Evolutionary conservation across 768 basidiomycete species (phyloP).

Genomic region (Fomitopsis pulvina): DNA sequence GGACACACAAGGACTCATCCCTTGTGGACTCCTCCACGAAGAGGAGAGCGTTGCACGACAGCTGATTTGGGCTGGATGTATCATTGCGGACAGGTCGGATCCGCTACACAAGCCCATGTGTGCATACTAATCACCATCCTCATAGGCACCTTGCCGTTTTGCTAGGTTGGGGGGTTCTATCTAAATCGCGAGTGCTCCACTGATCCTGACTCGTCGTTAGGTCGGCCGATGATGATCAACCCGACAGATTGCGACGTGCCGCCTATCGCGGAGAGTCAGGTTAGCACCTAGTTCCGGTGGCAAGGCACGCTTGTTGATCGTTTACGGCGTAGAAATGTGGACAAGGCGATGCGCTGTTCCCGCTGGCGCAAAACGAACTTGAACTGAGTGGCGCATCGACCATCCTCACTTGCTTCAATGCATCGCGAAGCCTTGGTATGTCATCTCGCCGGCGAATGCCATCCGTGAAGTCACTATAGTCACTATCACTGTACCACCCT

Average conservation of each 20-base stretch:
- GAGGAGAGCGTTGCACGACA: neutral
- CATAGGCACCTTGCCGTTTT: constrained; percentile 1
- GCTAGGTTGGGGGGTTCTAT: neutral
- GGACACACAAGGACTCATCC: neutral
- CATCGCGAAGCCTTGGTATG: constrained; percentile 59
- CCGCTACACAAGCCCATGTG: neutral
- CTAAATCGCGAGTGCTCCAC: neutral
- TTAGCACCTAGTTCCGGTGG: too few species aligned
- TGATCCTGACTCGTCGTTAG: neutral
- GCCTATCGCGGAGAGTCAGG: neutral
- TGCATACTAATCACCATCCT: neutral
- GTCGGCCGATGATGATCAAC: neutral
- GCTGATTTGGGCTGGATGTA: constrained; percentile 2
- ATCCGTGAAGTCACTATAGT: too few species aligned
- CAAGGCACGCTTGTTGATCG: too few species aligned
- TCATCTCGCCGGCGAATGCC: constrained; percentile 11
- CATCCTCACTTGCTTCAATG: constrained; percentile 65
- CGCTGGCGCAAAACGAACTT: neutral
- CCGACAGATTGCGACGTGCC: neutral
- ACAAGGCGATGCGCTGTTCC: neutral
- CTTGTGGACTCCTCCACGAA: neutral
- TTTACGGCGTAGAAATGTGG: too few species aligned
- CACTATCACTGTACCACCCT: too few species aligned
- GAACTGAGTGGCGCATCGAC: neutral
- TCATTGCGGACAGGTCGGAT: neutral